Base-by-base conservation (phyloP, 805 yeast species). In the Nakazawaea ishiwadae region DNA sequence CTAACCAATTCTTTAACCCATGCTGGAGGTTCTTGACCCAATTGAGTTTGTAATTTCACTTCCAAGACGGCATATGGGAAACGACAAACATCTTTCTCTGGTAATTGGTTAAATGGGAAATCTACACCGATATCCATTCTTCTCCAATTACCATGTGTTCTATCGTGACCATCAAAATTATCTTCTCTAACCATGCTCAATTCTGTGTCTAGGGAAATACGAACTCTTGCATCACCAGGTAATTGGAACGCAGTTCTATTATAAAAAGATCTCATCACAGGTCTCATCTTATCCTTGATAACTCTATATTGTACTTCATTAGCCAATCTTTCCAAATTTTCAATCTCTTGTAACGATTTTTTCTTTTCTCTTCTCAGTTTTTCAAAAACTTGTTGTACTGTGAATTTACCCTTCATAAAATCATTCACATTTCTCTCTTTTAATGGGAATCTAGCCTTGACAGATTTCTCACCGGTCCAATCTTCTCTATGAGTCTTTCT, bases 211-310 rank as follows among this genome's bases (percentile, higher is more conserved):
- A 93, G 79, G 34, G 99, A 93, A 50, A 95, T 93, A 71, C 99
- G 89, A 31, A 93, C 99, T 57, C 99, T 79, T 6, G 99, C 99
- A 64, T 93, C 99, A 45, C 99, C 99, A 5, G 99, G 99, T 44
- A 93, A 76, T 69, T 93, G 99, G 77, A 93, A 93, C 2, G 99
- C 99, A 28, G 99, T 93, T 72, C 99, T 84, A 65, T 90, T 89
- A 67, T 93, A 93, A 62, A 93, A 93, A 1, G 97, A 86, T 63
- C 99, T 79, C 66, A 88, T 85, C 33, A 89, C 96, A 1, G 99
- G 99, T 57, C 97, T 77, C 61, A 85, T 71, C 61, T 81, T 83
- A 59, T 82, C 82, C 58, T 85, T 85, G 51, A 93, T 64, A 48
- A 88, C 84, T 35, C 39, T 35, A 62, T 91, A 93, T 66, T 93